phyloP scores from a whole-genome alignment of 495 filamentous ascomycete genomes.

The Umbilicaria muhlenbergii region DNA sequence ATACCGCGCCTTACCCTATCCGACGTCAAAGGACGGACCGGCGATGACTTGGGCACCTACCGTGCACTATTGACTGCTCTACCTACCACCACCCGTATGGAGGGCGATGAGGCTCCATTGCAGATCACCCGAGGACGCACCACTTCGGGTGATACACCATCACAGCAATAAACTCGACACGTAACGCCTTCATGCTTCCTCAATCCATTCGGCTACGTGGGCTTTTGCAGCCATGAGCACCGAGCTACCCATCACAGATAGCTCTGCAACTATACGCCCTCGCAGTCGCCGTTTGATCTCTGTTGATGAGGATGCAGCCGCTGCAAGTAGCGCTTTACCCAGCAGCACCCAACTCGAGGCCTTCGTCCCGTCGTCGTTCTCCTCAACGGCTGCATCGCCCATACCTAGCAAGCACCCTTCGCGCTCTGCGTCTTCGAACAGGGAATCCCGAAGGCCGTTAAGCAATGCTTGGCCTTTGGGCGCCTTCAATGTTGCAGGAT shows the following conservation, averaged over 20 bases:
- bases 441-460: conserved; percentile 15
- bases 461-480: conserved; percentile 15
- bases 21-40: too few species aligned
- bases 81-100: too few species aligned
- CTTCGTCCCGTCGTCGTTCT: conserved; percentile 22
- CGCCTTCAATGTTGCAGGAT: conserved; percentile 13
- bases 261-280: conserved; percentile 10
- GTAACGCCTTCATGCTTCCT: too few species aligned
- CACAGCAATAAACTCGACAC: too few species aligned
- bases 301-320: conserved; percentile 1
- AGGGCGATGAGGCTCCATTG: too few species aligned
- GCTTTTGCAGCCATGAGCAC: conserved; percentile 6
- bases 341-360: neutral
- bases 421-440: conserved; percentile 1
- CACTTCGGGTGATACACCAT: too few species aligned
- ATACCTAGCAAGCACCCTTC: conserved; percentile 31
- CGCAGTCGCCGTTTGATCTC: conserved; percentile 6
- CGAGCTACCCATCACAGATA: conserved; percentile 2
- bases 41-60: too few species aligned
- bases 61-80: too few species aligned
- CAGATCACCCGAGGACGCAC: too few species aligned
- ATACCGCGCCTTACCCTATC: too few species aligned
- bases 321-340: neutral
- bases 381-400: conserved; percentile 30
- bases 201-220: neutral